Evolutionary conservation across 1,139 yeast species (phyloP), one percentile per base, ranked within the genome.

Genomic region (Geotrichum bryndzae): DNA sequence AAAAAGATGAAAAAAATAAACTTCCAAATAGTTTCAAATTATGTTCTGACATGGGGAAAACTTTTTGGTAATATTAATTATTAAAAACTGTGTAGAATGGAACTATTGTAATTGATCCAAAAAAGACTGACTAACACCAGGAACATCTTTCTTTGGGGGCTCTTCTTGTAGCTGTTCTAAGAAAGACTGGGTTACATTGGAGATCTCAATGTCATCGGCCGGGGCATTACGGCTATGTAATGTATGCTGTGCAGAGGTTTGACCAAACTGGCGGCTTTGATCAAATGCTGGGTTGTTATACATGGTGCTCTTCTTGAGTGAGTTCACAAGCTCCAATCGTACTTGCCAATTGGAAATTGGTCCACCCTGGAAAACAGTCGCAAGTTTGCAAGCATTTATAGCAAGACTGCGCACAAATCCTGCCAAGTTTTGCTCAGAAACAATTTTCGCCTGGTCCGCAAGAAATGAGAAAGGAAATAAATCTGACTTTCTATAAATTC

Each of bases 391-490:
- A 1, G 91, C 87, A 57, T 85, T 79, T 27, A 87, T 73, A 1
- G 88, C 84, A 64, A 88, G 73, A 64, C 86, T 87, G 56, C 96
- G 79, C 13, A 90, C 83, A 70, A 86, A 85, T 5, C 77, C 75
- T 0, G 95, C 81, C 57, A 90, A 74, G 51, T 83, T 82, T 53
- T 79, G 80, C 63, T 79, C 84, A 33, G 87, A 81, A 8, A 90
- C 77, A 41, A 90, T 77, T 74, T 89, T 90, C 73, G 86, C 82
- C 68, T 88, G 92, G 63, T 88, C 82, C 0, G 92, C 85, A 0
- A 95, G 86, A 70, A 88, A 85, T 2, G 88, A 79, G 2, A 87
- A 89, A 0, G 95, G 95, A 5, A 41, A n/a, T 18, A n/a, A n/a
- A 0, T 90, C 94, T 2, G 83, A 78, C 61, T 87, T 77, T 64